These are phyloP conservation scores for Prosopis cineraria DNA, from an alignment of 306 rosid genomes.

Conservation along the genomic window DNA sequence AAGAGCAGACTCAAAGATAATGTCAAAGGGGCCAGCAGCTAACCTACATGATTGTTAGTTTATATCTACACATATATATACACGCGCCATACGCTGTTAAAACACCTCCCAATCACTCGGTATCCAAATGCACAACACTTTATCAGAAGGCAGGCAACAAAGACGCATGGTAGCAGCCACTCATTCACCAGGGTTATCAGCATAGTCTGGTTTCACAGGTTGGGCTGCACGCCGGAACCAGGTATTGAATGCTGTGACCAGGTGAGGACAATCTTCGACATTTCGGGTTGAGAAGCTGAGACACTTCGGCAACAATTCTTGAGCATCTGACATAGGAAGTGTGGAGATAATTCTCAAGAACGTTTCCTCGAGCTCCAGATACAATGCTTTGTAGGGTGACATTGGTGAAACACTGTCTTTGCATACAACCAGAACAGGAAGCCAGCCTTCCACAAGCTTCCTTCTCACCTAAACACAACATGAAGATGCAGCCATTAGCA, in stretches of 20 bases:
- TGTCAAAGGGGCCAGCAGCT: neutral
- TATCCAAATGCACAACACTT: conserved; percentile 45
- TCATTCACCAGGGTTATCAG: conserved; percentile 23
- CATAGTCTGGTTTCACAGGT: conserved; percentile 43
- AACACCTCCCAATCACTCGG: conserved; percentile 25
- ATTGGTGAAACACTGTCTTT: conserved; percentile 80
- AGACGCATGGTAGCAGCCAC: neutral
- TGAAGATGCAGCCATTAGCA: conserved; percentile 6
- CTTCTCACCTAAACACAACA: conserved; percentile 68
- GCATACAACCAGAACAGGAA: conserved; percentile 85
- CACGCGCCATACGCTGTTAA: conserved; percentile 32
- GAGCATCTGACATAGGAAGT: conserved; percentile 86
- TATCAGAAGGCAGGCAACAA: conserved; percentile 27
- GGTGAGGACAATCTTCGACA: conserved; percentile 89
- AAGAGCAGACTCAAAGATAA: conserved; percentile 4
- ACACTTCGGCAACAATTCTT: conserved; percentile 80
- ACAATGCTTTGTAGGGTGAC: conserved; percentile 60
- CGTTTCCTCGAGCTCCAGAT: conserved; percentile 80
- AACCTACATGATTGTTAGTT: conserved; percentile 2
- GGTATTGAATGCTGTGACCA: conserved; percentile 80
- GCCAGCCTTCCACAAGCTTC: conserved; percentile 90
- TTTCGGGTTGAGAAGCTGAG: conserved; percentile 84
- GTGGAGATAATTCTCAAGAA: conserved; percentile 85
- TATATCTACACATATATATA: neutral
- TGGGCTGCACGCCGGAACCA: conserved; percentile 89